Percentiles rank a stretch among this genome's conserved stretches.
These are phyloP conservation scores for Aspergillus avenaceus DNA, from an alignment of 495 filamentous ascomycete genomes.

Conservation along the genomic window DNA sequence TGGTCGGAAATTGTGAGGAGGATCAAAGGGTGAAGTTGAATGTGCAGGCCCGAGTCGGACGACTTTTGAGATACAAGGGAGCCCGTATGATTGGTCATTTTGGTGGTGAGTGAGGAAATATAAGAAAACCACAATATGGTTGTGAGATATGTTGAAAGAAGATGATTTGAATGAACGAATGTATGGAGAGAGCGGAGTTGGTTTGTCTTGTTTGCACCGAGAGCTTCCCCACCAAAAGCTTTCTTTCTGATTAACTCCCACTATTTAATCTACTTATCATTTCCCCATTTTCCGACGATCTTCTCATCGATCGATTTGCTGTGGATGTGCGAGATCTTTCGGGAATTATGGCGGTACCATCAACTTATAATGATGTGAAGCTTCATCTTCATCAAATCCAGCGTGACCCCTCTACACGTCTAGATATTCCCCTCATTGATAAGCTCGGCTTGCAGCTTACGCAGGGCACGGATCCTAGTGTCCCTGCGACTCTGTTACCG, in stretches of 20 bases:
- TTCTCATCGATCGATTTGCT: no score
- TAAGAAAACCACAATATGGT: slow-evolving; percentile 6
- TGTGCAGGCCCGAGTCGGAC: slow-evolving; percentile 72
- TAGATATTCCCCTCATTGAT: slow-evolving; percentile 35
- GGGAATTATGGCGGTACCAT: slow-evolving; percentile 34
- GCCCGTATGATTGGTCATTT: slow-evolving; percentile 30
- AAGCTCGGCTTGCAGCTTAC: slow-evolving; percentile 40
- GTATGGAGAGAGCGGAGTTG: slow-evolving; percentile 3
- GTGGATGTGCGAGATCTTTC: background rate
- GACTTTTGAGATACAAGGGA: slow-evolving; percentile 61
- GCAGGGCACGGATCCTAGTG: slow-evolving; percentile 28
- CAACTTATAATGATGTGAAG: slow-evolving; percentile 34
- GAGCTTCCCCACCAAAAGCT: slow-evolving; percentile 12
- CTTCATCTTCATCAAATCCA: slow-evolving; percentile 34
- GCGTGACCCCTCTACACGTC: slow-evolving; percentile 28
- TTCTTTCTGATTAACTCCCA: background rate
- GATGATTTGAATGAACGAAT: background rate
- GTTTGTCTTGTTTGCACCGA: slow-evolving; percentile 27
- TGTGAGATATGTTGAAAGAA: background rate
- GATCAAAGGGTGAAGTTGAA: slow-evolving; percentile 88
- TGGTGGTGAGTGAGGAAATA: background rate
- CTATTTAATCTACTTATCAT: background rate
- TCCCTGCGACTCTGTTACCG: slow-evolving; percentile 39
- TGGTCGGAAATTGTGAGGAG: slow-evolving; percentile 96
- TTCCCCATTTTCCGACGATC: no score